A percentile compares a stretch with the other conserved stretches of the same genome.
These are phyloP conservation scores for Nematocida ausubeli DNA, from an alignment of 371 early-diverging fungal species.

Conservation along the genomic window DNA sequence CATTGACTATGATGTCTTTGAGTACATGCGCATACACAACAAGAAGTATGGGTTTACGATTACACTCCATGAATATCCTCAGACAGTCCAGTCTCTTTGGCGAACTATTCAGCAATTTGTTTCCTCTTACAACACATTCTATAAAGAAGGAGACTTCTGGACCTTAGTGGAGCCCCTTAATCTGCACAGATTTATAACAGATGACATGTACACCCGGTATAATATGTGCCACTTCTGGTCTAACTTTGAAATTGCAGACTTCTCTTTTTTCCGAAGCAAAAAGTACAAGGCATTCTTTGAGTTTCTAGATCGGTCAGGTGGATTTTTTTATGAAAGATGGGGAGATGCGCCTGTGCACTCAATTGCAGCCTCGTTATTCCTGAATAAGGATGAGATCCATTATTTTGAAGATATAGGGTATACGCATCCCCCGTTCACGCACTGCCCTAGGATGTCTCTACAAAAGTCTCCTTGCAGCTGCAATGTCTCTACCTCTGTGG, in stretches of 20 bases:
- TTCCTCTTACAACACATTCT: conserved; percentile 38
- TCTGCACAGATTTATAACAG: conserved; percentile 52
- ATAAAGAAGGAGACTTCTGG: conserved; percentile 37
- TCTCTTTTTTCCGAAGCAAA: conserved; percentile 74
- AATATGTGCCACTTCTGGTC: conserved; percentile 84
- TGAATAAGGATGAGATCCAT: conserved; percentile 73
- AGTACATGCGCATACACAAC: conserved; percentile 71
- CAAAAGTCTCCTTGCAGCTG: conserved; percentile 62
- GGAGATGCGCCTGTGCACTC: conserved; percentile 91
- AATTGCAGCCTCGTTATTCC: conserved; percentile 72
- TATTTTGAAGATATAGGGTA: conserved; percentile 74
- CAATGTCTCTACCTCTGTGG: conserved; percentile 56
- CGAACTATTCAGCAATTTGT: conserved; percentile 69
- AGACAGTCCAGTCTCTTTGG: conserved; percentile 79
- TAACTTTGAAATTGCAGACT: conserved; percentile 85
- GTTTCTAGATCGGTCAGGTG: conserved; percentile 76
- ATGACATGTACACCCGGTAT: conserved; percentile 63
- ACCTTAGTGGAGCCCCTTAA: conserved; percentile 25
- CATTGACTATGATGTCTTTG: conserved; percentile 78
- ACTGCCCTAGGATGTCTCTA: conserved; percentile 64
- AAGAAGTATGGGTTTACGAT: conserved; percentile 78
- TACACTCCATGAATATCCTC: conserved; percentile 72
- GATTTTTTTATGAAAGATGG: conserved; percentile 87
- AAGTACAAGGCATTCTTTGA: conserved; percentile 75
- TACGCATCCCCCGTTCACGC: conserved; percentile 66